Conservation (phyloP, 345 rosid species). For the Eucalyptus cloeziana region DNA sequence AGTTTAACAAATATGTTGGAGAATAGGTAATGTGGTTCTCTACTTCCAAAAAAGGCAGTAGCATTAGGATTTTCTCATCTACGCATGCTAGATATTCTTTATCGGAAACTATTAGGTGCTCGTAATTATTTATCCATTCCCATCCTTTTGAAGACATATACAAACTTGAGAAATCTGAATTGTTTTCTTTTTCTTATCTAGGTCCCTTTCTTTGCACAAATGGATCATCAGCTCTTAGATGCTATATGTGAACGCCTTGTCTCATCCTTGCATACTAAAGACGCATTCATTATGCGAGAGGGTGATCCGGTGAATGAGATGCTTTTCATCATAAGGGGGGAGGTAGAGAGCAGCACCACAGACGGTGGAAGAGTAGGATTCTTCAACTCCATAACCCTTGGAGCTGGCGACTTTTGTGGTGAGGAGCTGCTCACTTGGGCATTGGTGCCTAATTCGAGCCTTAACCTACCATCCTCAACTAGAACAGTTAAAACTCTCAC, state of each 20-base stretch:
- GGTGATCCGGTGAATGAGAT: conserved; percentile 88
- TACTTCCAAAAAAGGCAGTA: background rate
- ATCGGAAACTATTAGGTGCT: background rate
- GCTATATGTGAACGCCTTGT: conserved; percentile 83
- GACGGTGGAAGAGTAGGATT: conserved; percentile 77
- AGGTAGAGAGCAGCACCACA: conserved; percentile 78
- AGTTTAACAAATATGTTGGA: background rate
- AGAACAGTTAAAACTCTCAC: conserved; percentile 48
- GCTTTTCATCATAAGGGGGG: conserved; percentile 87
- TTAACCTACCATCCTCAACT: conserved; percentile 61
- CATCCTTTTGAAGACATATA: background rate
- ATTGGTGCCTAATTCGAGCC: conserved; percentile 27
- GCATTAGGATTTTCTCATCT: background rate
- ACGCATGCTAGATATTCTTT: background rate
- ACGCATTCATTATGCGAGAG: conserved; percentile 47
- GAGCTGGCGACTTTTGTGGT: conserved; percentile 78
- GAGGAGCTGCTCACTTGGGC: conserved; percentile 93
- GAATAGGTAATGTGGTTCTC: background rate
- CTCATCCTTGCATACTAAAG: conserved; percentile 60
- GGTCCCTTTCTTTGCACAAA: conserved; percentile 85
- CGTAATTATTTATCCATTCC: background rate
- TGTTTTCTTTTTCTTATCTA: background rate
- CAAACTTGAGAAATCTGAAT: background rate
- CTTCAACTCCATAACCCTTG: conserved; percentile 63
- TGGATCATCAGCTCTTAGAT: conserved; percentile 80